Base-by-base conservation (phyloP, 2,329 filamentous ascomycete species). In the Colletotrichum chlorophyti region DNA sequence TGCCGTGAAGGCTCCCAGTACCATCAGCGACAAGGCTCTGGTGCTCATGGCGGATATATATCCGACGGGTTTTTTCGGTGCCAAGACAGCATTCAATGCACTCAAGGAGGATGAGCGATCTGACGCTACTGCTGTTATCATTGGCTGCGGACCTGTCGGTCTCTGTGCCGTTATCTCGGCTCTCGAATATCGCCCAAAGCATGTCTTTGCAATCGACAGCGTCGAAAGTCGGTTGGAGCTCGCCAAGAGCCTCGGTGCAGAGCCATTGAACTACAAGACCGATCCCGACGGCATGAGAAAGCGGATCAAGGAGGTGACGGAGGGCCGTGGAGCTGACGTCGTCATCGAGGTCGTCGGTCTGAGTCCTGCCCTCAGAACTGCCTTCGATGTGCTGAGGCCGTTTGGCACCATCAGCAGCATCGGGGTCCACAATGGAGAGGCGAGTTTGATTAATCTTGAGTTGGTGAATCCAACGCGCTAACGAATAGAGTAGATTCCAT, bases 11-110 rank as follows among this genome's bases (percentile, higher is more conserved):
- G 88, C 91, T 0, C 73, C 84, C 2, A 84, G 82, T 8, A 67
- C 64, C n/a, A 89, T 96, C 57, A 84, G 88, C 17, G 88, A 94
- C 65, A 83, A 90, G 63, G 86, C 86, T 31, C 80, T 96, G 45
- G 86, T 96, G 6, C 82, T 97, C 23, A 96, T 97, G 93, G 92
- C 91, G 14, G 93, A 97, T 69, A 96, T 97, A 66, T 96, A 95
- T 73, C 93, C 93, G 1, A 91, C 88, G 0, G 91, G 93, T 7
- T 96, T 86, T 75, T 96, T 93, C 66, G 93, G 91, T 6, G 91
- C 91, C 5, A 82, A 83, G 55, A 95, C 92, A 68, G 93, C 87
- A 6, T 89, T 96, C 72, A 84, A 84, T 55, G 76, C 88, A 68
- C 79, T 88, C 34, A 67, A 71, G n/a, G 66, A 76, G 12, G 80